phyloP scores from a whole-genome alignment of 805 yeast species.

The Sungouiella blattae region DNA sequence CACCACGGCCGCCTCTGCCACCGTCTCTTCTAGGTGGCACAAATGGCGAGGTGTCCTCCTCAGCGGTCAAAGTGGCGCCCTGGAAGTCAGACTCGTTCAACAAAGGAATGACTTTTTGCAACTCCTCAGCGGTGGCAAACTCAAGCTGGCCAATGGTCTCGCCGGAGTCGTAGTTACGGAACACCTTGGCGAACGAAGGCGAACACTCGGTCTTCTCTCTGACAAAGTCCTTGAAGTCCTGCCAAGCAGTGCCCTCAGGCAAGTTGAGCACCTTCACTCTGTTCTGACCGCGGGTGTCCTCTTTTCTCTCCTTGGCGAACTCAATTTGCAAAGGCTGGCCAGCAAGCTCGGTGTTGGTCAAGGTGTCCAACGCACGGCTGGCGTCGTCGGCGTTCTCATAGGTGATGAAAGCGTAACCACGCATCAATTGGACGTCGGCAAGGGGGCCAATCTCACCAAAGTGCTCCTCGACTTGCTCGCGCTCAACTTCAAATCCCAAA shows the following conservation, averaged over 20 bases:
- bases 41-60: constrained; percentile 69
- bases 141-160: constrained; percentile 51
- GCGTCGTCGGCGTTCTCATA: constrained; percentile 63
- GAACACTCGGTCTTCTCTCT: constrained; percentile 65
- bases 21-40: constrained; percentile 49
- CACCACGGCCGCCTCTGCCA: constrained; percentile 48
- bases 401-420: constrained; percentile 88
- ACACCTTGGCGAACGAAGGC: constrained; percentile 58
- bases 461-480: constrained; percentile 63
- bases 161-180: constrained; percentile 45
- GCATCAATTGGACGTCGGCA: constrained; percentile 64
- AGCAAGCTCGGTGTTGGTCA: constrained; percentile 43
- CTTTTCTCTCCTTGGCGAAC: constrained; percentile 53
- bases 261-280: constrained; percentile 67
- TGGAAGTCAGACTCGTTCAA: constrained; percentile 69
- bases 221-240: constrained; percentile 85
- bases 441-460: constrained; percentile 66
- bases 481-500: constrained; percentile 47
- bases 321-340: constrained; percentile 52
- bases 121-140: constrained; percentile 64
- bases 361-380: constrained; percentile 45
- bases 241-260: constrained; percentile 81
- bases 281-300: constrained; percentile 65
- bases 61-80: constrained; percentile 68
- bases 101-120: constrained; percentile 69